phyloP scores from a whole-genome alignment of 164 flowering plant species.

The Chimonanthus salicifolius region DNA sequence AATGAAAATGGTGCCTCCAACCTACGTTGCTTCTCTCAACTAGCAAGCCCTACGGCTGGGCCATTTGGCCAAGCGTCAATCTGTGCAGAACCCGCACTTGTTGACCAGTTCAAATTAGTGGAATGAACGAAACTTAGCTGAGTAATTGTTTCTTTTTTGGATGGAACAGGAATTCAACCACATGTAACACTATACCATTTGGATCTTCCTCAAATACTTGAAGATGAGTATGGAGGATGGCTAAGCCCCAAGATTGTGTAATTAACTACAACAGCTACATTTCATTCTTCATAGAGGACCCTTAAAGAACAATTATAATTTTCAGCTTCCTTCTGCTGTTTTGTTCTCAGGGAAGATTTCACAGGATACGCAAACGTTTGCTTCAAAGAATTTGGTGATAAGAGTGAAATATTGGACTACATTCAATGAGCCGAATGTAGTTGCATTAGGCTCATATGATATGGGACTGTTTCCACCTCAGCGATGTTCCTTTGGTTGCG shows the following conservation, averaged over 20 bases:
- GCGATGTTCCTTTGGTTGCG: slow-evolving; percentile 39
- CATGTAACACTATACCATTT: slow-evolving; percentile 10
- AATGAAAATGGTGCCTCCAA: too few species aligned
- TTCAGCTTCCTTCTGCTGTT: background rate
- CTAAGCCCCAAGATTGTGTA: slow-evolving; percentile 12
- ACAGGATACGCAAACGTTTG: slow-evolving; percentile 9
- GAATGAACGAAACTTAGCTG: too few species aligned
- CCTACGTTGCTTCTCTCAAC: too few species aligned
- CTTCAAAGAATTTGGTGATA: slow-evolving; percentile 39
- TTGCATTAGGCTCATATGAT: slow-evolving; percentile 30
- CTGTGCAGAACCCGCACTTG: too few species aligned
- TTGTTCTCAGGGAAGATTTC: slow-evolving; percentile 11
- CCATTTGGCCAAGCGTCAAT: too few species aligned
- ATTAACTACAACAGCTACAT: background rate
- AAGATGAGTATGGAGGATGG: slow-evolving; percentile 14
- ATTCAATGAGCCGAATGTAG: slow-evolving; percentile 39
- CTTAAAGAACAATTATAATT: background rate
- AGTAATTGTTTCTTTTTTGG: background rate
- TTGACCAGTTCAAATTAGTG: too few species aligned
- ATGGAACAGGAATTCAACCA: slow-evolving; percentile 9
- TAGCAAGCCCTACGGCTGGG: too few species aligned
- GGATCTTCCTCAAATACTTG: slow-evolving; percentile 13
- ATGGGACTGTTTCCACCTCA: slow-evolving; percentile 31
- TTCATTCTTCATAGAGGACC: background rate
- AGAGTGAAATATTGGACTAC: slow-evolving; percentile 48